A percentile compares a stretch with the other conserved stretches of the same genome.
These are phyloP conservation scores for Dothistroma pini DNA, from an alignment of 2,329 filamentous ascomycete genomes.

Conservation along the genomic window DNA sequence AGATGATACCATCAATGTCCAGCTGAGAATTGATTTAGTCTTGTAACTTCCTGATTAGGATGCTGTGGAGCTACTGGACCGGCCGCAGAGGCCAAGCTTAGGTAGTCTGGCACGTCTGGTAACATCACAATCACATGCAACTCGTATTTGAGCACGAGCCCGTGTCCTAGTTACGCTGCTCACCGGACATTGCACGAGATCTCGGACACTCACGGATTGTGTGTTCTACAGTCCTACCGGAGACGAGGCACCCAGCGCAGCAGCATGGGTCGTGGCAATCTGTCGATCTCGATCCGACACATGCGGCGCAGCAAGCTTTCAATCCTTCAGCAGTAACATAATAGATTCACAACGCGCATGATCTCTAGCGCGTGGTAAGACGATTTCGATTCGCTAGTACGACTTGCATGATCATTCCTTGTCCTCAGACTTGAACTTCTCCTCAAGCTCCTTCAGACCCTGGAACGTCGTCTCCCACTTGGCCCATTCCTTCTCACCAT, in stretches of 20 bases:
- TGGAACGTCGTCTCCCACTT: conserved; percentile 49
- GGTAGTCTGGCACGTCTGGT: neutral
- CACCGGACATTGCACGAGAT: neutral
- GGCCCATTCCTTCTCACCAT: conserved; percentile 56
- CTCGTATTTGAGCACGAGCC: neutral
- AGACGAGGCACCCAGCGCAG: neutral
- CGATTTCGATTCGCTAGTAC: neutral
- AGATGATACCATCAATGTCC: neutral
- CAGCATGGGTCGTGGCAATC: neutral
- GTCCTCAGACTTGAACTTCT: conserved; percentile 30
- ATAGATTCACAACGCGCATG: neutral
- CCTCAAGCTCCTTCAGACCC: conserved; percentile 46
- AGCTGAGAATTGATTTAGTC: neutral
- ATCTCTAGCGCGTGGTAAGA: neutral
- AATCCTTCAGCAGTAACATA: neutral
- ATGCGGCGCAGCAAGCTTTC: neutral
- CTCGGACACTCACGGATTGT: neutral
- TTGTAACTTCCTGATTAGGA: neutral
- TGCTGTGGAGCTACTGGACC: neutral
- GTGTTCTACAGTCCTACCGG: neutral
- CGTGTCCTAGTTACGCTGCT: neutral
- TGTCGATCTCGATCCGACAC: neutral
- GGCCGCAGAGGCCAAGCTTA: neutral
- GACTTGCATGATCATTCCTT: conserved; percentile 11
- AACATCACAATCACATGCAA: neutral